Percentiles rank a stretch among this genome's conserved stretches.
Evolutionary conservation across 192 early-diverging fungal species (phyloP).

Genomic region (Backusella westeae): DNA sequence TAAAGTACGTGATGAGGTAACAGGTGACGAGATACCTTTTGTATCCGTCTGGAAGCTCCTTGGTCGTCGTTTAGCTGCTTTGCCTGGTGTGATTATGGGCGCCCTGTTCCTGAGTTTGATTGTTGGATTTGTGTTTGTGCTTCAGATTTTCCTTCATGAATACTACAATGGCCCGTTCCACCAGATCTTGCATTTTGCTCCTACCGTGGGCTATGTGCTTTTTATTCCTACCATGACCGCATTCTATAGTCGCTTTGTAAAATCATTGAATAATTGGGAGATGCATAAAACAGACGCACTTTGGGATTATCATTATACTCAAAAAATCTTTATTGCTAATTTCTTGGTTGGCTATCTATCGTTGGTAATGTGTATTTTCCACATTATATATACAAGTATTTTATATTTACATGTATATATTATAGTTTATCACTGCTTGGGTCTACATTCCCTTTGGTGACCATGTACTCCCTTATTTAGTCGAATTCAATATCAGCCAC

Average conservation of each 20-base stretch:
- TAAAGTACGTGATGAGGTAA: constrained; percentile 58
- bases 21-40: constrained; percentile 70
- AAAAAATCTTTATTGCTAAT: constrained; percentile 87
- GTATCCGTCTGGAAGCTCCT: constrained; percentile 73
- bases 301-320: constrained; percentile 67
- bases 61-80: constrained; percentile 53
- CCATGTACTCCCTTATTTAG: constrained; percentile 54
- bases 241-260: constrained; percentile 62
- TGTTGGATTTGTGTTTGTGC: constrained; percentile 66
- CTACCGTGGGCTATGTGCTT: constrained; percentile 72
- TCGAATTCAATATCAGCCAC: constrained; percentile 32
- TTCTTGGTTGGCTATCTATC: constrained; percentile 82
- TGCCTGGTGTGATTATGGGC: constrained; percentile 59
- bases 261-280: constrained; percentile 73
- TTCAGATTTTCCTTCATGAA: constrained; percentile 75
- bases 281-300: constrained; percentile 75
- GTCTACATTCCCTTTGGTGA: constrained; percentile 85
- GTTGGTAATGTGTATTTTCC: constrained; percentile 38
- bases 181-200: constrained; percentile 58
- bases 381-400: background rate
- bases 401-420: background rate
- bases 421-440: constrained; percentile 78
- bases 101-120: constrained; percentile 57
- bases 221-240: constrained; percentile 68
- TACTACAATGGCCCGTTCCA: constrained; percentile 83